phyloP scores from a whole-genome alignment of 129 eudicot genomes.

The Helichrysum umbraculigerum region DNA sequence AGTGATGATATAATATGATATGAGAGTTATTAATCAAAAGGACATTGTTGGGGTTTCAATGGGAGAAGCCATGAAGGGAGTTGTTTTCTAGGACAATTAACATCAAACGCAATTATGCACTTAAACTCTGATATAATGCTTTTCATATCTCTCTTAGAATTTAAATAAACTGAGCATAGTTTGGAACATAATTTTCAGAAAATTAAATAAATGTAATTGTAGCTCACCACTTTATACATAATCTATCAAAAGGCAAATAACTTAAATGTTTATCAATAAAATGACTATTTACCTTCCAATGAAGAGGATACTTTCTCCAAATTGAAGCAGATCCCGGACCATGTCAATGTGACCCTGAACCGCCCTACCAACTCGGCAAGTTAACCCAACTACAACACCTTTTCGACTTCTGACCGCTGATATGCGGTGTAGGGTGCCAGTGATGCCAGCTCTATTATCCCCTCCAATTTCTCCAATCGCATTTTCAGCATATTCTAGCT shows the following conservation, averaged over 20 bases:
- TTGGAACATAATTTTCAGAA: neutral
- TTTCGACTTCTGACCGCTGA: conserved; percentile 70
- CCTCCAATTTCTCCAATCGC: conserved; percentile 80
- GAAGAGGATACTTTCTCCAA: conserved; percentile 78
- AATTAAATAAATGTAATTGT: neutral
- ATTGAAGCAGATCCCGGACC: conserved; percentile 75
- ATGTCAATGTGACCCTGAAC: conserved; percentile 58
- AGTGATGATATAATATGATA: conserved; percentile 1
- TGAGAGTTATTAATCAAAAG: neutral
- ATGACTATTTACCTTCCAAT: conserved; percentile 65
- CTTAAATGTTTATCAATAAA: neutral
- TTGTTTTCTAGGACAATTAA: neutral
- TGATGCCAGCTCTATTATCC: conserved; percentile 81
- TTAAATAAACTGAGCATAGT: neutral
- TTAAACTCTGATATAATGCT: neutral
- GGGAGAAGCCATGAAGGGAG: neutral
- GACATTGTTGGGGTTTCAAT: neutral
- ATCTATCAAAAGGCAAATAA: neutral
- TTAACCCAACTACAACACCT: conserved; percentile 63
- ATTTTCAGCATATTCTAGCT: conserved; percentile 64
- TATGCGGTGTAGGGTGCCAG: conserved; percentile 82
- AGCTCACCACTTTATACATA: neutral
- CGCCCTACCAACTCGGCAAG: conserved; percentile 82
- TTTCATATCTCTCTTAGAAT: too few relatives aligned
- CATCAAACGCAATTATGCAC: neutral